These are phyloP conservation scores for Singerocomus rubriflavus DNA, from an alignment of 1,284 basidiomycete species.

Conservation along the genomic window DNA sequence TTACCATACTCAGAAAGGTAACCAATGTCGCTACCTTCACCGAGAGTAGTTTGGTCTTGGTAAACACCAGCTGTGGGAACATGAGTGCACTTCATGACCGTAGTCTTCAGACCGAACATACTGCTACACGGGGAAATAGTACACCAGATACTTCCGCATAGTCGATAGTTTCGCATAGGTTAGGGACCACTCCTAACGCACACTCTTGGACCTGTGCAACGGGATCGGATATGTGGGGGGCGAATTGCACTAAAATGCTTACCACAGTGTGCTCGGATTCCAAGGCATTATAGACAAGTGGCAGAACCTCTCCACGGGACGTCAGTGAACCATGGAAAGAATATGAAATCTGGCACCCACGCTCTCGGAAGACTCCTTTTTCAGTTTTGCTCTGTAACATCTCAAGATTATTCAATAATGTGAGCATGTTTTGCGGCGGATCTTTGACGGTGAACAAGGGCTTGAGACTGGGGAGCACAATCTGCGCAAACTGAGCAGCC, in stretches of 20 bases:
- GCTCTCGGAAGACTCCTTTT: conserved; percentile 83
- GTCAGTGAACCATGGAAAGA: conserved; percentile 3
- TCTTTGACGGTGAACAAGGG: conserved; percentile 92
- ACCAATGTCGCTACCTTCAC: conserved; percentile 89
- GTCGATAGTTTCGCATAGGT: conserved; percentile 90
- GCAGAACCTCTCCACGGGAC: conserved; percentile 73
- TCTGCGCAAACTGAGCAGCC: conserved; percentile 76
- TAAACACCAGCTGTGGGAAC: conserved; percentile 72
- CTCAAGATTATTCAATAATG: conserved; percentile 84
- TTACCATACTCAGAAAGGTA: conserved; percentile 91
- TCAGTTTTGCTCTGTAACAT: conserved; percentile 91
- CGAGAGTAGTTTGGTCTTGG: conserved; percentile 80
- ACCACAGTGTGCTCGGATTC: conserved; percentile 88
- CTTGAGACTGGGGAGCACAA: conserved; percentile 85
- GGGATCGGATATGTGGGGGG: conserved; percentile 1
- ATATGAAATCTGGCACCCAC: conserved; percentile 47
- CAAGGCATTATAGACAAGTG: conserved; percentile 91
- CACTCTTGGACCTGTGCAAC: conserved; percentile 79
- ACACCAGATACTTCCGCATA: conserved; percentile 88
- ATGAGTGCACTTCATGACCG: conserved; percentile 11
- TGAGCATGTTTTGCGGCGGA: conserved; percentile 96
- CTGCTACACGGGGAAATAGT: conserved; percentile 84
- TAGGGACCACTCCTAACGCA: conserved; percentile 82
- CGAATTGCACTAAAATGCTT: conserved; percentile 21
- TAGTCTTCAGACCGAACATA: conserved; percentile 39